Evolutionary conservation across 2,329 filamentous ascomycete genomes (phyloP).

Genomic region (Neophaeococcomyces aloes): DNA sequence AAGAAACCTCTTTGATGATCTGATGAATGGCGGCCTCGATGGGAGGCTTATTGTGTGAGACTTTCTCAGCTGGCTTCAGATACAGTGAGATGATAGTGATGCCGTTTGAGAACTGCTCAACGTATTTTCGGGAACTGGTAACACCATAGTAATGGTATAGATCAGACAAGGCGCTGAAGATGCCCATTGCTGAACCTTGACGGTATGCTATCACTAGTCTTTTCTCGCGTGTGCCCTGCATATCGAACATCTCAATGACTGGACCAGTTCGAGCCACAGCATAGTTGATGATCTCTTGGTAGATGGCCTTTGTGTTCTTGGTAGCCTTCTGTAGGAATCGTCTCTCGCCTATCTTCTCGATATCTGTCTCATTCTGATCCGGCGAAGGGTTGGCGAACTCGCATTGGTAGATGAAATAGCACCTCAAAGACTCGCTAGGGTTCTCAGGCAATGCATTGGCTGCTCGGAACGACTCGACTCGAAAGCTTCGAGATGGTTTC

Average conservation of each 20-base stretch:
- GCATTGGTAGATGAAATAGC: constrained; percentile 98
- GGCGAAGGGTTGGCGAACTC: constrained; percentile 72
- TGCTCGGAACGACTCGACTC: constrained; percentile 95
- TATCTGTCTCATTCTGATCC: constrained; percentile 64
- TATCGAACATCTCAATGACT: constrained; percentile 96
- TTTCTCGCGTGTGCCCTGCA: constrained; percentile 84
- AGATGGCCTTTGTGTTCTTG: constrained; percentile 87
- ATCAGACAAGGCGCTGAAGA: constrained; percentile 92
- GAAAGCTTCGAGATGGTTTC: constrained; percentile 61
- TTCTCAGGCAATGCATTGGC: constrained; percentile 64
- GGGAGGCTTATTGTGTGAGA: constrained; percentile 54
- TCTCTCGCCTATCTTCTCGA: constrained; percentile 85
- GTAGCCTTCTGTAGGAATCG: constrained; percentile 95
- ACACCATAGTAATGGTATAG: constrained; percentile 98
- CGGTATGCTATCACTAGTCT: constrained; percentile 90
- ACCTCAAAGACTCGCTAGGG: constrained; percentile 74
- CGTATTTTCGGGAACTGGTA: constrained; percentile 92
- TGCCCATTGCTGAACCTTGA: constrained; percentile 76
- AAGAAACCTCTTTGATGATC: constrained; percentile 95
- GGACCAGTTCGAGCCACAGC: constrained; percentile 79
- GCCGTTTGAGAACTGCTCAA: constrained; percentile 97
- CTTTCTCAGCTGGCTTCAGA: constrained; percentile 59
- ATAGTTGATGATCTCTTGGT: constrained; percentile 82
- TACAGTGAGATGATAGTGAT: constrained; percentile 97
- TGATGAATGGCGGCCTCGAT: constrained; percentile 95